Evolutionary conservation across 768 basidiomycete species (phyloP).

Genomic region (Coprinopsis cinerea): DNA sequence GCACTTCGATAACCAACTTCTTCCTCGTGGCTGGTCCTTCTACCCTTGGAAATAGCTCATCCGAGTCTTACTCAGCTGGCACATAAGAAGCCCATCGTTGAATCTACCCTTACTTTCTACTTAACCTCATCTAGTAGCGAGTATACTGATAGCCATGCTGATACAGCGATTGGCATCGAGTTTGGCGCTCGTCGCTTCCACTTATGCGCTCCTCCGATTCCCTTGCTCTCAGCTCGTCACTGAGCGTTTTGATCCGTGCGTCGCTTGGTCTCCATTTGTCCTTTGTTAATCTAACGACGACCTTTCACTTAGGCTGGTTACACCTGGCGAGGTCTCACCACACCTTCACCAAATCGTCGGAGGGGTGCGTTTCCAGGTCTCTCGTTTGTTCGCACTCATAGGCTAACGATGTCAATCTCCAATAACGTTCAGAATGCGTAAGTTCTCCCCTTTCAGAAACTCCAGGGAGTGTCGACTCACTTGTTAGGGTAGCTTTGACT

Average conservation of each 20-base stretch:
- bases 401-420: neutral
- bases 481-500: neutral
- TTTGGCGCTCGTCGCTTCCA: no score
- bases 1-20: no score
- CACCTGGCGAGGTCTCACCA: neutral
- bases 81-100: no score
- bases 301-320: neutral
- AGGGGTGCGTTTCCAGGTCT: neutral
- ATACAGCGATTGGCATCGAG: no score
- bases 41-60: no score
- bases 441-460: neutral
- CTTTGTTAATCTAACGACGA: neutral
- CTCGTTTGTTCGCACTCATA: neutral
- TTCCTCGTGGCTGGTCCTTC: no score
- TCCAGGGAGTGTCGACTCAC: neutral
- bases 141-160: no score
- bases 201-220: no score
- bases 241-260: neutral
- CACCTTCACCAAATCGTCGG: conserved; percentile 5
- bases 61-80: no score
- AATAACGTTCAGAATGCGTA: neutral
- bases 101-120: no score
- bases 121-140: no score
- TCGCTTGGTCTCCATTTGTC: neutral
- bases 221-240: conserved; percentile 1